Conservation (phyloP, 192 early-diverging fungal genomes). For the Rhizophagus sp. region DNA sequence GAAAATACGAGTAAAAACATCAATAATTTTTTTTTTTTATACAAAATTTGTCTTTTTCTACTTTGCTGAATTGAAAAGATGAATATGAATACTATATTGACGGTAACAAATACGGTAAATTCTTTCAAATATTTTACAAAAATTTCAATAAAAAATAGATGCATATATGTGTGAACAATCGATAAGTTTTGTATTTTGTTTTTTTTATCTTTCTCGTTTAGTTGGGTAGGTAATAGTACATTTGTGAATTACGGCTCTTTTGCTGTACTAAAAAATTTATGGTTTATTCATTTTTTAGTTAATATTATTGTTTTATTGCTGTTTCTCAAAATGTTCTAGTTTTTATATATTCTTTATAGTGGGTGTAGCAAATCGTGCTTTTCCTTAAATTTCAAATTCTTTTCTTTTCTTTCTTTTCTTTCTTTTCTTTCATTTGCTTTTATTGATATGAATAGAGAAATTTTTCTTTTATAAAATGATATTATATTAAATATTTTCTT, state of each 20-base stretch:
- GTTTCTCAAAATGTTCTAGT: no score
- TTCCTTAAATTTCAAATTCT: neutral
- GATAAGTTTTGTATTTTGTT: neutral
- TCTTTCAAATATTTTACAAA: neutral
- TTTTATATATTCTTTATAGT: neutral
- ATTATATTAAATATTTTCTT: neutral
- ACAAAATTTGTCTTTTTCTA: neutral
- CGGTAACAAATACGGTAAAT: neutral
- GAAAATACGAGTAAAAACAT: neutral
- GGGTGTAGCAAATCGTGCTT: neutral
- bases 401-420: neutral
- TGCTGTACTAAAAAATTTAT: neutral
- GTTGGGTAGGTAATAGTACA: neutral
- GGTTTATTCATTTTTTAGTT: neutral
- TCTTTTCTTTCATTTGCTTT: neutral
- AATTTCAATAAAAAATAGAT: neutral
- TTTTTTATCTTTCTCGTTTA: neutral
- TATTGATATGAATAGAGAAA: neutral
- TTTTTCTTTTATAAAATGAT: neutral
- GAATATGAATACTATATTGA: neutral
- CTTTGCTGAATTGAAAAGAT: neutral
- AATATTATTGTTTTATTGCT: no score
- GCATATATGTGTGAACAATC: neutral
- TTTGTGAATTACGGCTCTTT: neutral
- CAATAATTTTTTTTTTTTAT: neutral